These are phyloP conservation scores for Epichloe glyceriae DNA, from an alignment of 2,329 filamentous ascomycete species.

Conservation along the genomic window DNA sequence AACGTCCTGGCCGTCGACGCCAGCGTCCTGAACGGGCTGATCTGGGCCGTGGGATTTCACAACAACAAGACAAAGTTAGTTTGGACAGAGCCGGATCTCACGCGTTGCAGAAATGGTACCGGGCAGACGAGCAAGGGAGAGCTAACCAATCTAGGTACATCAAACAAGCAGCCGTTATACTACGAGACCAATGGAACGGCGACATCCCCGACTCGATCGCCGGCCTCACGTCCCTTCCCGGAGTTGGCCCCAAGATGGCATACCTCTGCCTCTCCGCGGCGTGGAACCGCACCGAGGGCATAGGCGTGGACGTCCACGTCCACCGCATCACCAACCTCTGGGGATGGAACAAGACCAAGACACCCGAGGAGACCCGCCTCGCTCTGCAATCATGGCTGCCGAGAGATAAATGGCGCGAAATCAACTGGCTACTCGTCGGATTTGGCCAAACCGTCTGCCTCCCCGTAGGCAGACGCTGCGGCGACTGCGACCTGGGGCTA, in stretches of 20 bases:
- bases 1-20: slow-evolving; percentile 65
- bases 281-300: slow-evolving; percentile 54
- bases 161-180: slow-evolving; percentile 59
- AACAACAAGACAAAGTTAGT: slow-evolving; percentile 71
- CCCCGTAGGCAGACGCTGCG: slow-evolving; percentile 68
- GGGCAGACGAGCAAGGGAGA: background rate
- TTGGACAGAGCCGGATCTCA: background rate
- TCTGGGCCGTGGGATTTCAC: slow-evolving; percentile 80
- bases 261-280: slow-evolving; percentile 72
- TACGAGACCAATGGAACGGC: slow-evolving; percentile 54
- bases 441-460: slow-evolving; percentile 78
- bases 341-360: slow-evolving; percentile 77
- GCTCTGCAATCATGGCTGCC: slow-evolving; percentile 75
- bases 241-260: slow-evolving; percentile 91
- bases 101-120: too few relatives aligned
- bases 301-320: slow-evolving; percentile 90
- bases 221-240: slow-evolving; percentile 64
- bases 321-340: slow-evolving; percentile 90
- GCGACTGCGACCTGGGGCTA: slow-evolving; percentile 70
- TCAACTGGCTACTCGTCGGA: slow-evolving; percentile 80
- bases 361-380: slow-evolving; percentile 67
- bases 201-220: slow-evolving; percentile 73
- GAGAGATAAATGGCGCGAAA: slow-evolving; percentile 75
- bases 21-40: slow-evolving; percentile 54
- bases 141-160: slow-evolving; percentile 35